Evolutionary conservation across 2,329 filamentous ascomycete genomes (phyloP).

Genomic region (Talaromyces sp.): DNA sequence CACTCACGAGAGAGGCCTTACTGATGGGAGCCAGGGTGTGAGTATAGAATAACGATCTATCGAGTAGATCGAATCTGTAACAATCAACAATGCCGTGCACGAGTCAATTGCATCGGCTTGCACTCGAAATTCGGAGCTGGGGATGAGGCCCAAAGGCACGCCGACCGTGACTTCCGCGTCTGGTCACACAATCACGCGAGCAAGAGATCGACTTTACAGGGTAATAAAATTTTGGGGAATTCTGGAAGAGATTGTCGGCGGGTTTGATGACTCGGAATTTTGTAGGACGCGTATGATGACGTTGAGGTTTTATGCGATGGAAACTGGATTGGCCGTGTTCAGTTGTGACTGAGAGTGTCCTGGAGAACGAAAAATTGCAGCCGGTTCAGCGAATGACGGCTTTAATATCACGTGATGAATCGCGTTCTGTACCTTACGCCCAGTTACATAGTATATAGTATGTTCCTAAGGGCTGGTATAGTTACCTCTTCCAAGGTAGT

Average conservation of each 20-base stretch:
- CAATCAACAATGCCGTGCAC: background rate
- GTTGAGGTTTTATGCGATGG: slow-evolving; percentile 1
- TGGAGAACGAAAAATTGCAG: slow-evolving; percentile 12
- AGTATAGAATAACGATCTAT: background rate
- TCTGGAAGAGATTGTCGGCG: background rate
- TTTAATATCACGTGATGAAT: slow-evolving; percentile 10
- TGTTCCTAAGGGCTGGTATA: background rate
- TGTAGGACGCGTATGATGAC: slow-evolving; percentile 7
- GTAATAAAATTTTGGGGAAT: background rate
- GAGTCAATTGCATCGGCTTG: slow-evolving; percentile 2
- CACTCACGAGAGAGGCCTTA: slow-evolving; percentile 32
- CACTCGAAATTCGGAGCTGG: background rate
- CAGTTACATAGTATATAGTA: too few species aligned
- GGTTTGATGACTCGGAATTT: background rate
- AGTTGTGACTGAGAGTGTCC: background rate
- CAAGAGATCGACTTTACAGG: background rate
- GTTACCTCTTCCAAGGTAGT: background rate
- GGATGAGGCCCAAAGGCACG: slow-evolving; percentile 7
- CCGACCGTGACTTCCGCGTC: slow-evolving; percentile 10
- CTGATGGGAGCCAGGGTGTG: slow-evolving; percentile 27
- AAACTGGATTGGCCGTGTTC: background rate
- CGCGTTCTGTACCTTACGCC: too few species aligned
- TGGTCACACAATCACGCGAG: slow-evolving; percentile 9
- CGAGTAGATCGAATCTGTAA: background rate
- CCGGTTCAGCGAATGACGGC: slow-evolving; percentile 15